Conservation (phyloP, 495 filamentous ascomycete genomes). For the Hyaloscypha hepaticicola region DNA sequence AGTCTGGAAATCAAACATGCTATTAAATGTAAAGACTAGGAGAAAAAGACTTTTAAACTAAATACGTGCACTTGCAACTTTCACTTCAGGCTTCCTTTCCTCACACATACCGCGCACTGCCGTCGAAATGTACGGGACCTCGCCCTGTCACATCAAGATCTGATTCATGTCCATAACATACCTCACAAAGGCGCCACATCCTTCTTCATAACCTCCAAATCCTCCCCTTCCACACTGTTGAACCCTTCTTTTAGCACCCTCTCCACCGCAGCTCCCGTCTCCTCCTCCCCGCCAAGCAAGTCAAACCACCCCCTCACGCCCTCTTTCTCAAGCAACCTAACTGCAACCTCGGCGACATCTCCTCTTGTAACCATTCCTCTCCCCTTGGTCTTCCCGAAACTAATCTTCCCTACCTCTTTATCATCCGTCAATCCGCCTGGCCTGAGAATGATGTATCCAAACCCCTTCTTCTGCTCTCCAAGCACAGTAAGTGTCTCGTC, state of each 20-base stretch:
- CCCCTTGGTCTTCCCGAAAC: constrained; percentile 53
- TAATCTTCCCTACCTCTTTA: constrained; percentile 57
- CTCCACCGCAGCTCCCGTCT: constrained; percentile 61
- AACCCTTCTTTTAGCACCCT: constrained; percentile 60
- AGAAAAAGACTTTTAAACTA: too few species aligned
- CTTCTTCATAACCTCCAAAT: constrained; percentile 43
- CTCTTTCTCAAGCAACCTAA: constrained; percentile 59
- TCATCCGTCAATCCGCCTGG: constrained; percentile 64
- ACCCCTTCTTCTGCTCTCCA: constrained; percentile 44
- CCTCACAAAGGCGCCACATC: constrained; percentile 6
- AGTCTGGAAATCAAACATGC: too few species aligned
- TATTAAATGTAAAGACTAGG: too few species aligned
- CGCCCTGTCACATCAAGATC: background rate
- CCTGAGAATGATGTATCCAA: constrained; percentile 67
- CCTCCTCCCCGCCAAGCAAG: constrained; percentile 51
- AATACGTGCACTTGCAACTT: too few species aligned
- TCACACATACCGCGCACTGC: too few species aligned
- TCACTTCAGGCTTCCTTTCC: too few species aligned
- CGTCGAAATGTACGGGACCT: too few species aligned
- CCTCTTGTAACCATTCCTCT: constrained; percentile 58
- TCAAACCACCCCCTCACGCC: constrained; percentile 46
- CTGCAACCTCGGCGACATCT: constrained; percentile 69
- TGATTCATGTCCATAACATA: background rate
- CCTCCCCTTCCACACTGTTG: constrained; percentile 66
- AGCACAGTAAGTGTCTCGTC: constrained; percentile 64